These are phyloP conservation scores for Aegilops tauschii DNA, from an alignment of 176 grass and related monocot genomes.

Conservation along the genomic window DNA sequence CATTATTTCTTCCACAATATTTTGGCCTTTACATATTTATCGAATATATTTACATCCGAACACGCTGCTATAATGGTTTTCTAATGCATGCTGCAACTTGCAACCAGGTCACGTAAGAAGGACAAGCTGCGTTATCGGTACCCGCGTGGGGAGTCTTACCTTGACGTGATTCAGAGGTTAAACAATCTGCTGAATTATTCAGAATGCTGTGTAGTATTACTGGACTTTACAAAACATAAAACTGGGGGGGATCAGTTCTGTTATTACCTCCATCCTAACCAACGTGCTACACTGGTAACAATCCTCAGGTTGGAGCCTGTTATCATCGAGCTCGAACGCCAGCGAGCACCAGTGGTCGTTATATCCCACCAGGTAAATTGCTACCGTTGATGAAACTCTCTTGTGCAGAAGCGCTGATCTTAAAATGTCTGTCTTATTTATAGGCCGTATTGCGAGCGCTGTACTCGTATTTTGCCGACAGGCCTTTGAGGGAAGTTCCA, in stretches of 20 bases:
- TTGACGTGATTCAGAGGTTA: slow-evolving; percentile 98
- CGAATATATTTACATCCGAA: slow-evolving; percentile 11
- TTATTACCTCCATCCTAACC: neutral
- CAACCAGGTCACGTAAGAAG: slow-evolving; percentile 82
- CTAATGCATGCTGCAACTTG: slow-evolving; percentile 23
- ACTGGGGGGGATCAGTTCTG: neutral
- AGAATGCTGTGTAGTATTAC: neutral
- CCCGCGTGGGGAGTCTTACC: slow-evolving; percentile 94
- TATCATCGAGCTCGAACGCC: slow-evolving; percentile 96
- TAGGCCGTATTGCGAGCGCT: slow-evolving; percentile 89
- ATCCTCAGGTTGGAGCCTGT: slow-evolving; percentile 81
- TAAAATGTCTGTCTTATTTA: slow-evolving; percentile 16
- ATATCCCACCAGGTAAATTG: slow-evolving; percentile 94
- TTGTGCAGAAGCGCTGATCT: neutral
- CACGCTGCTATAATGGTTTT: neutral
- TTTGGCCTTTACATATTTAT: neutral
- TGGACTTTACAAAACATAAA: neutral
- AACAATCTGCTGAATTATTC: slow-evolving; percentile 14
- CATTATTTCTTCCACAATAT: neutral
- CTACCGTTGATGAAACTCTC: neutral
- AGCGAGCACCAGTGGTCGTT: slow-evolving; percentile 92
- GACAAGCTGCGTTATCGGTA: slow-evolving; percentile 99
- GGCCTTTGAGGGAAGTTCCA: slow-evolving; percentile 89
- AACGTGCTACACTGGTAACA: neutral
- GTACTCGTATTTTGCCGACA: slow-evolving; percentile 94